These are phyloP conservation scores for Apiospora saccharicola DNA, from an alignment of 2,329 filamentous ascomycete species.

Conservation along the genomic window DNA sequence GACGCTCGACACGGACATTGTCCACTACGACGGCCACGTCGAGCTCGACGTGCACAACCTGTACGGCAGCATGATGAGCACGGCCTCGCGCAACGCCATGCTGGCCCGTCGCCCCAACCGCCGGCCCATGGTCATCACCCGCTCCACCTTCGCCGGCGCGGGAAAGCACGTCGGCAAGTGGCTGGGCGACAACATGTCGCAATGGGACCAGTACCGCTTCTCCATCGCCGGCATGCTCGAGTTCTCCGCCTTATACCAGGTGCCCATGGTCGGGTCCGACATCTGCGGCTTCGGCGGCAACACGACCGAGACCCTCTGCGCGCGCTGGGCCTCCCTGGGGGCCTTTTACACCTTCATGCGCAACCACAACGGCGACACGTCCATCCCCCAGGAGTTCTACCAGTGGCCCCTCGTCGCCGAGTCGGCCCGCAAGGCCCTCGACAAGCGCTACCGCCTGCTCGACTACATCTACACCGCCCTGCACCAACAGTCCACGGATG, in stretches of 20 bases:
- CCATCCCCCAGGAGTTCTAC: slow-evolving; percentile 75
- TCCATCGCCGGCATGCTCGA: slow-evolving; percentile 66
- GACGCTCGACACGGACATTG: slow-evolving; percentile 71
- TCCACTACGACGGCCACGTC: slow-evolving; percentile 70
- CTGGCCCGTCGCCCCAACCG: slow-evolving; percentile 65
- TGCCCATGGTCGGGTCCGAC: slow-evolving; percentile 75
- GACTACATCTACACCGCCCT: slow-evolving; percentile 80
- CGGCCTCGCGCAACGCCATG: slow-evolving; percentile 71
- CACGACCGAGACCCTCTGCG: slow-evolving; percentile 73
- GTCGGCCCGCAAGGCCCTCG: slow-evolving; percentile 71
- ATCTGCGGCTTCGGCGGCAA: slow-evolving; percentile 79
- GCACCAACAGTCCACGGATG: slow-evolving; percentile 65
- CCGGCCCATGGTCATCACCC: slow-evolving; percentile 76
- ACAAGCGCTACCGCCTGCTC: slow-evolving; percentile 72
- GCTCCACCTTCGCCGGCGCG: slow-evolving; percentile 77
- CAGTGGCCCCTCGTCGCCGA: slow-evolving; percentile 67
- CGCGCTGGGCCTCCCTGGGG: slow-evolving; percentile 77
- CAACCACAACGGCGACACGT: slow-evolving; percentile 68
- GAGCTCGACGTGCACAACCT: slow-evolving; percentile 82
- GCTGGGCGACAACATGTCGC: slow-evolving; percentile 65
- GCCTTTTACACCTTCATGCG: slow-evolving; percentile 81
- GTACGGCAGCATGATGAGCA: slow-evolving; percentile 80
- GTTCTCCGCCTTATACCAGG: slow-evolving; percentile 70
- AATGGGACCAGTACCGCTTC: slow-evolving; percentile 66
- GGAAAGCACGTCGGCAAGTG: slow-evolving; percentile 70